Conservation (phyloP, 1,139 yeast species). For the Ogataea hybrid region DNA sequence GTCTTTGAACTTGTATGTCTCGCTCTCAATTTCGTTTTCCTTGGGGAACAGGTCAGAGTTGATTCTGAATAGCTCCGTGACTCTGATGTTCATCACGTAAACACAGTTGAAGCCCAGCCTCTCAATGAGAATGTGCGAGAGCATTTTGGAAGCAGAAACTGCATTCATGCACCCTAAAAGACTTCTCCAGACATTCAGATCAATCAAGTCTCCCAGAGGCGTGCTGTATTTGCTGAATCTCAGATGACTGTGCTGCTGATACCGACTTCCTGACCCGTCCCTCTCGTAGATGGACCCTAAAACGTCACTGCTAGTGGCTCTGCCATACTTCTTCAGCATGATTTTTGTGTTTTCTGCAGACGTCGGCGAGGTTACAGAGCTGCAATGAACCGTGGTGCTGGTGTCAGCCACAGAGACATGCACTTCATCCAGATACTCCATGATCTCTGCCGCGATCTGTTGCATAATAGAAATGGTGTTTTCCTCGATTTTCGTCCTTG, state of each 20-base stretch:
- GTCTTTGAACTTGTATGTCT: slow-evolving; percentile 39
- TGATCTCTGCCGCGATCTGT: slow-evolving; percentile 41
- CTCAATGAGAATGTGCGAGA: slow-evolving; percentile 42
- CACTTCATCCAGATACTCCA: slow-evolving; percentile 37
- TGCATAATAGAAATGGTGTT: slow-evolving; percentile 39
- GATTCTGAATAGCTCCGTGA: slow-evolving; percentile 45
- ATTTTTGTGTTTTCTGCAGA: slow-evolving; percentile 11
- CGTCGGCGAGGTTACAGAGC: slow-evolving; percentile 4
- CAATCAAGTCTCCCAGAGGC: slow-evolving; percentile 26
- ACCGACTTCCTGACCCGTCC: slow-evolving; percentile 62
- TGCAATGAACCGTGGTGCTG: slow-evolving; percentile 1
- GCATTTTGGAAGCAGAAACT: slow-evolving; percentile 40
- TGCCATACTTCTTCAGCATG: slow-evolving; percentile 40
- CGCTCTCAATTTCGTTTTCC: slow-evolving; percentile 43
- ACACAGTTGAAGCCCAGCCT: slow-evolving; percentile 47
- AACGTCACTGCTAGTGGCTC: slow-evolving; percentile 48
- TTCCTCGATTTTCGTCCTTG: slow-evolving; percentile 40
- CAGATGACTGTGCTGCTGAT: slow-evolving; percentile 46
- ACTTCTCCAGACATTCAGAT: slow-evolving; percentile 38
- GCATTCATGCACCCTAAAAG: slow-evolving; percentile 42
- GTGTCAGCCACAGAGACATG: slow-evolving; percentile 29
- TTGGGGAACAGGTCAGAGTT: slow-evolving; percentile 42
- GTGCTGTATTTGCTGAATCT: slow-evolving; percentile 38
- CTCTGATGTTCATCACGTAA: slow-evolving; percentile 56
- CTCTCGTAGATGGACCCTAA: slow-evolving; percentile 49